Evolutionary conservation across 345 rosid genomes (phyloP).

Genomic region (Cardamine chenopodiifolia): DNA sequence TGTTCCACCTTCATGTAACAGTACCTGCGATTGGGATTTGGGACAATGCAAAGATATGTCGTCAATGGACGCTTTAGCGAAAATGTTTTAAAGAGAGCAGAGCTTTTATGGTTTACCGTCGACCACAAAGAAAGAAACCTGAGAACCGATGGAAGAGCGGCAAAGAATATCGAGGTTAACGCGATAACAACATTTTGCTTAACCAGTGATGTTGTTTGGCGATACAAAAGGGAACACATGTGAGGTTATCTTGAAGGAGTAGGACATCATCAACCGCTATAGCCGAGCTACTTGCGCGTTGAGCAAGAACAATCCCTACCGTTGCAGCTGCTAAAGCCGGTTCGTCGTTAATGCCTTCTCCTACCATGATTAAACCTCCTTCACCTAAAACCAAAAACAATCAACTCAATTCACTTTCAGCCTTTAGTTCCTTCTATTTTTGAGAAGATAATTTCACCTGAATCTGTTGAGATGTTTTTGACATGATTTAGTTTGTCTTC

Average conservation of each 20-base stretch:
- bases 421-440: not conserved
- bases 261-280: conserved; percentile 81
- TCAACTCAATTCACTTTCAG: conserved; percentile 10
- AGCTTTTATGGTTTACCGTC: conserved; percentile 51
- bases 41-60: not conserved
- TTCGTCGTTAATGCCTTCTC: conserved; percentile 94
- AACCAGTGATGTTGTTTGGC: conserved; percentile 78
- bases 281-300: conserved; percentile 90
- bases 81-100: not conserved
- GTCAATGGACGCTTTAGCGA: not conserved
- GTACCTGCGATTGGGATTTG: conserved; percentile 63
- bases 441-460: conserved; percentile 47
- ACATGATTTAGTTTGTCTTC: conserved; percentile 87
- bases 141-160: conserved; percentile 75
- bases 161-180: conserved; percentile 66
- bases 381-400: conserved; percentile 54
- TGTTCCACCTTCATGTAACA: conserved; percentile 89
- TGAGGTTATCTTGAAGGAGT: conserved; percentile 64
- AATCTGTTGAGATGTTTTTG: conserved; percentile 65
- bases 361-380: conserved; percentile 88
- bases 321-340: conserved; percentile 96
- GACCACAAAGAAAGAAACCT: conserved; percentile 83
- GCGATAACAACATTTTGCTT: conserved; percentile 87
- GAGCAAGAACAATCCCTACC: conserved; percentile 87
- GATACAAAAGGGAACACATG: conserved; percentile 81